Evolutionary conservation across 2,329 filamentous ascomycete species (phyloP), one percentile per base, ranked within the genome.

Genomic region (Talaromyces pinophilus): DNA sequence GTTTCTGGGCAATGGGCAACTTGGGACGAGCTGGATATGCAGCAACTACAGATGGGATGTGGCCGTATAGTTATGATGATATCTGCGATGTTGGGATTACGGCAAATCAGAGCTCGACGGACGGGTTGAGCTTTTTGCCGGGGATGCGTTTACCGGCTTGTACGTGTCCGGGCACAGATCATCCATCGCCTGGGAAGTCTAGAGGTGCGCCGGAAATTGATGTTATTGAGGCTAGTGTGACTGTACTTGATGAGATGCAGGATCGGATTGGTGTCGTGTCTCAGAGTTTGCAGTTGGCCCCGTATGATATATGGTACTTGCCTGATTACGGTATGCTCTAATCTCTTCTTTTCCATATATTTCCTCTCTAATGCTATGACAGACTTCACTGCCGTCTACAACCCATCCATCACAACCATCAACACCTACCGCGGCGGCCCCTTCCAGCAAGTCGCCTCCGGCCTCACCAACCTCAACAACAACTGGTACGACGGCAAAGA

Each of bases 1-100:
- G 89, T 76, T 90, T 91, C 76, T 92, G 89, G 89, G 83, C 88
- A 0, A 90, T 92, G 87, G 89, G 89, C 4, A 92, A 92, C 72
- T 82, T 92, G 25, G 89, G 86, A 44, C 83, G 89, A 69, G 87
- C 89, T 30, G 89, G 89, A 13, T 90, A 90, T 75, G 83, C 87
- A 38, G 86, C 88, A 10, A 90, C 88, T 1, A 91, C 88, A 0
- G 89, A 92, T 68, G 89, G 89, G 4, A 82, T 90, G 76, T 92
- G 89, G 89, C 89, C 89, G 0, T 92, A 91, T 79, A 90, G 87
- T 70, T 92, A 92, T 73, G 82, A 87, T 70, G 84, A 91, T 70
- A 77, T 84, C 52, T 92, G 90, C 72, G 90, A 92, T 75, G 82
- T 83, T 28, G 89, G 90, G 30, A 91, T 92, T 69, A 91, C 89